Percentiles rank a stretch among this genome's conserved stretches.
Conservation (phyloP, 1,139 yeast species). For the Diutina mesorugosa region DNA sequence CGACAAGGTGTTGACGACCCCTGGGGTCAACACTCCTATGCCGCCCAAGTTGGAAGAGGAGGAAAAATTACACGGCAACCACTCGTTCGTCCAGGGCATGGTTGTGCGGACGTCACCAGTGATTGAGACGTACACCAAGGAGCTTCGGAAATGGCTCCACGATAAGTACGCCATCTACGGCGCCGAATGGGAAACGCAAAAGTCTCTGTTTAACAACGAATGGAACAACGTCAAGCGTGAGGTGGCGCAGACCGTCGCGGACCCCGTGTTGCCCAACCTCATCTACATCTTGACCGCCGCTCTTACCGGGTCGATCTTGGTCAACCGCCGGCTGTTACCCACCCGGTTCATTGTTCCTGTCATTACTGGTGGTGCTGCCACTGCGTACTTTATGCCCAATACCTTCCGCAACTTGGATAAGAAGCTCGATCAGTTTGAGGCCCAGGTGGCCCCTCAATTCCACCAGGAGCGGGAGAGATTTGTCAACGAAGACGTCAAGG, state of each 20-base stretch:
- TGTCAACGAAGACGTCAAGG: neutral
- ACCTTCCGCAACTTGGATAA: neutral
- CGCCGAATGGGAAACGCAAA: constrained; percentile 33
- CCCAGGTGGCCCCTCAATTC: neutral
- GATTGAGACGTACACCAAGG: constrained; percentile 27
- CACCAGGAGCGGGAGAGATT: neutral
- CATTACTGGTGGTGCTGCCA: neutral
- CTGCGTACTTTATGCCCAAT: neutral
- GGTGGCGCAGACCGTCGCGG: neutral
- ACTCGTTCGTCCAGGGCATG: constrained; percentile 38
- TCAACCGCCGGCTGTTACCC: constrained; percentile 2
- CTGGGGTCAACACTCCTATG: constrained; percentile 31
- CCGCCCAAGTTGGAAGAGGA: constrained; percentile 19
- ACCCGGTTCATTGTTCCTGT: neutral
- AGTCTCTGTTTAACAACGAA: constrained; percentile 33
- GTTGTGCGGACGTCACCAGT: constrained; percentile 34
- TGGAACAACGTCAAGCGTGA: constrained; percentile 11
- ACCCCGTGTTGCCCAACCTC: neutral
- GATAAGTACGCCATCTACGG: constrained; percentile 21
- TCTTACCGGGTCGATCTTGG: neutral
- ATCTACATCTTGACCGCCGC: constrained; percentile 1
- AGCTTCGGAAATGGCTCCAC: constrained; percentile 22
- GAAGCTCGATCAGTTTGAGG: neutral
- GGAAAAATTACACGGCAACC: constrained; percentile 29
- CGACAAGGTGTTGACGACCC: constrained; percentile 30